Evolutionary conservation across 1,139 yeast genomes (phyloP).

Genomic region (Suhomyces wounanorum): DNA sequence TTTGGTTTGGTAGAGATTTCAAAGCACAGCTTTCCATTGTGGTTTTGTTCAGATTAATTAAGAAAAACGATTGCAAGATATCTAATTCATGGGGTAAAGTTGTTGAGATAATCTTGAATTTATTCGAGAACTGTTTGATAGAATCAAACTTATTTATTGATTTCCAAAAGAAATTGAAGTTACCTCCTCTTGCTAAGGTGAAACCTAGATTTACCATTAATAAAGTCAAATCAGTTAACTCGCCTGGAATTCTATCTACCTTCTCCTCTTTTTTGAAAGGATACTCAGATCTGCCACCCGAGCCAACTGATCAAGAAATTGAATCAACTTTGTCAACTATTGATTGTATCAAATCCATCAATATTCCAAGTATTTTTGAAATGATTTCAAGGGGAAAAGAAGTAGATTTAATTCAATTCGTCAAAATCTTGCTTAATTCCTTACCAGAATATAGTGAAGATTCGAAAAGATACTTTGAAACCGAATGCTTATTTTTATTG

Average conservation of each 20-base stretch:
- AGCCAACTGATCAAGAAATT: slow-evolving; percentile 90
- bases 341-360: slow-evolving; percentile 76
- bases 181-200: slow-evolving; percentile 59
- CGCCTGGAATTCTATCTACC: slow-evolving; percentile 77
- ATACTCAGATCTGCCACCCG: slow-evolving; percentile 80
- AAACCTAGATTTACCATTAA: slow-evolving; percentile 66
- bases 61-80: slow-evolving; percentile 53
- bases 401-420: slow-evolving; percentile 22
- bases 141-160: slow-evolving; percentile 66
- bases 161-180: slow-evolving; percentile 56
- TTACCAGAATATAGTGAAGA: slow-evolving; percentile 36
- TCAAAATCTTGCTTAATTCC: slow-evolving; percentile 27
- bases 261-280: slow-evolving; percentile 92
- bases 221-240: slow-evolving; percentile 63
- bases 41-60: slow-evolving; percentile 76
- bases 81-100: slow-evolving; percentile 63
- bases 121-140: slow-evolving; percentile 74
- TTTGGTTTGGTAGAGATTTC: slow-evolving; percentile 84
- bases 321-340: slow-evolving; percentile 80
- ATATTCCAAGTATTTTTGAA: slow-evolving; percentile 53
- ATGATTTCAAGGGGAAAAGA: slow-evolving; percentile 39
- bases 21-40: slow-evolving; percentile 90
- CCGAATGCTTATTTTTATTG: slow-evolving; percentile 55
- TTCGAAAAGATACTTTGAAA: slow-evolving; percentile 51
- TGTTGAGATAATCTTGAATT: slow-evolving; percentile 58